Conservation (phyloP, 2,329 filamentous ascomycete genomes). For the Penicillium hesseltinei region DNA sequence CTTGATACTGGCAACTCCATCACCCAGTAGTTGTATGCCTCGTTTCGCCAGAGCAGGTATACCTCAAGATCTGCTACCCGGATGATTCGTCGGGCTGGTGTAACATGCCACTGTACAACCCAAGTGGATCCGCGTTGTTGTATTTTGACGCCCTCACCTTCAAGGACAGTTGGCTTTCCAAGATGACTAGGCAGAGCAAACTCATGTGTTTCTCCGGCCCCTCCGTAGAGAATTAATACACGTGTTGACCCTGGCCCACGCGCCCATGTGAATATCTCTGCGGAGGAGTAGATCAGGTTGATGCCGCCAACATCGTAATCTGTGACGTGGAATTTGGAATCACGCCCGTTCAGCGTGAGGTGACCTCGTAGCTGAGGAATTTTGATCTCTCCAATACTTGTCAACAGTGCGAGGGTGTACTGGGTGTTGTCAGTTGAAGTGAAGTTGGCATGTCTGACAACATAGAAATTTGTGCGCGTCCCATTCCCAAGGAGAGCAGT, state of each 20-base stretch:
- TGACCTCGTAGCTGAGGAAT: constrained; percentile 27
- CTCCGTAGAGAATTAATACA: constrained; percentile 33
- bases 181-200: constrained; percentile 20
- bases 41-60: constrained; percentile 30
- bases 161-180: constrained; percentile 11
- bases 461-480: constrained; percentile 12
- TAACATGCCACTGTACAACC: constrained; percentile 18
- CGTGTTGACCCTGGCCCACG: constrained; percentile 8
- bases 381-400: constrained; percentile 26
- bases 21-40: constrained; percentile 33
- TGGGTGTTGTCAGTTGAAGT: constrained; percentile 9
- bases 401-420: constrained; percentile 17
- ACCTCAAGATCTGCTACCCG: constrained; percentile 23
- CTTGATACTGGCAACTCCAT: constrained; percentile 23
- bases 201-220: constrained; percentile 28
- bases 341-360: constrained; percentile 24
- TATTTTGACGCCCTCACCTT: constrained; percentile 8
- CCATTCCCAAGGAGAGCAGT: constrained; percentile 11
- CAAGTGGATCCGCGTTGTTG: background rate
- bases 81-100: constrained; percentile 17
- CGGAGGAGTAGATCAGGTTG: constrained; percentile 29
- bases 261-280: constrained; percentile 34
- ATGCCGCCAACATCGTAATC: constrained; percentile 28
- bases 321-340: constrained; percentile 34
- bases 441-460: constrained; percentile 18